Base-by-base conservation (phyloP, 805 yeast genomes). In the Ogataea kodamae region DNA sequence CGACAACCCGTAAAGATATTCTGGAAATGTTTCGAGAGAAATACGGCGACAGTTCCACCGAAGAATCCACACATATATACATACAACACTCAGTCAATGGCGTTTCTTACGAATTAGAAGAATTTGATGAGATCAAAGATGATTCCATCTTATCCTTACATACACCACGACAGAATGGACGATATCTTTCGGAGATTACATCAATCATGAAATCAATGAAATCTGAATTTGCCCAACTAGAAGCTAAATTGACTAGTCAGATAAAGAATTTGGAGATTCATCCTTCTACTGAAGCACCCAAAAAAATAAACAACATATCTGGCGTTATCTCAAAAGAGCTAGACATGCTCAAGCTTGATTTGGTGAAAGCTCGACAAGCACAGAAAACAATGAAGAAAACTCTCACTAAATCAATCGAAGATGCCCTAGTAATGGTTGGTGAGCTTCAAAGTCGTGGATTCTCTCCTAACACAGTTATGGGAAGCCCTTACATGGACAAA, bases 21-120 rank as follows among this genome's bases (percentile, higher is more conserved):
- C 68, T 92, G 27, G 66, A 87, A 2, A 61, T 84, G 15, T 90
- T 90, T 52, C 84, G 89, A 5, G 96, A 90, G 50, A 84, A 78
- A 48, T 89, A 88, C 62, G 86, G 90, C 2, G 87, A 81, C 54
- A 72, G 90, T 0, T 92, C 95, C 0, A 34, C 43, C 6, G 59
- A 74, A 1, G 86, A 87, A 45, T 97, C 97, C 0, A n/a, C n/a
- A n/a, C 83, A 80, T 9, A 72, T 92, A 17, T 82, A 83, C 48
- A 67, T 88, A 5, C 77, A 71, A 40, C 94, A 85, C 40, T 69
- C 72, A 0, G 55, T 61, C 2, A 65, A 71, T 19, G 73, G 72
- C 0, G 69, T 88, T 1, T 68, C 81, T 1, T 92, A 84, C 52
- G 96, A 90, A 54, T 59, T 90, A 14, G 97, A 89, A 42, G 89